Base-by-base conservation (phyloP, 176 grass and related monocot genomes). In the Aegilops bicornis region DNA sequence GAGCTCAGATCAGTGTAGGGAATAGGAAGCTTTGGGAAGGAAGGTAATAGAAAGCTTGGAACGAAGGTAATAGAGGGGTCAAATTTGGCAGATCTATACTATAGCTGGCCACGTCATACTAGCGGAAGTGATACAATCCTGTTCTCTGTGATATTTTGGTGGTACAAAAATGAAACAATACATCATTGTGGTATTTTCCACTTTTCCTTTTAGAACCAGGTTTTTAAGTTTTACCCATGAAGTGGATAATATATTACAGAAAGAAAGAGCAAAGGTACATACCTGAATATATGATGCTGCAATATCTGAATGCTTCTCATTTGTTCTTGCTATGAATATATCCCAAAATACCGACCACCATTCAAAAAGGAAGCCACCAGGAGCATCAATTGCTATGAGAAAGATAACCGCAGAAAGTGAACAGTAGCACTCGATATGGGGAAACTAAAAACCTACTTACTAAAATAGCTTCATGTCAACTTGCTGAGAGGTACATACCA, bases 261-360 rank as follows among this genome's bases (percentile, higher is more conserved):
- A 83, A 22, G 16, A 70, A 84, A 45, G 37, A 63, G 19, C 11
- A 74, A 24, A 76, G 7, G 48, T 23, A 39, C 59, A 11, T 89
- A 84, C 97, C 87, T 99, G 92, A 62, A 99, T 99, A 91, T 99
- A 99, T 33, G 97, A 99, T 0, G 97, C 94, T 16, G 97, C 97
- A 77, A 91, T 90, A 87, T 97, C 97, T 25, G 97, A 99, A 81
- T 99, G 97, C 59, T 99, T 99, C 77, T 99, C 97, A 10, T 99
- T 99, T 83, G 97, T 99, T 86, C 97, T 90, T 88, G 97, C 97
- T 80, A 97, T 99, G 81, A 99, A 99, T 90, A 99, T 99, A 92
- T 99, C 97, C 97, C 97, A 99, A 79, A 99, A 99, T 22, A 99
- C 97, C 0, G 97, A 99, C 97, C 97, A 99, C 97, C 97, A 99